A percentile compares a stretch with the other conserved stretches of the same genome.
phyloP scores from a whole-genome alignment of 768 basidiomycete species.

The Hirschioporus abietinus region DNA sequence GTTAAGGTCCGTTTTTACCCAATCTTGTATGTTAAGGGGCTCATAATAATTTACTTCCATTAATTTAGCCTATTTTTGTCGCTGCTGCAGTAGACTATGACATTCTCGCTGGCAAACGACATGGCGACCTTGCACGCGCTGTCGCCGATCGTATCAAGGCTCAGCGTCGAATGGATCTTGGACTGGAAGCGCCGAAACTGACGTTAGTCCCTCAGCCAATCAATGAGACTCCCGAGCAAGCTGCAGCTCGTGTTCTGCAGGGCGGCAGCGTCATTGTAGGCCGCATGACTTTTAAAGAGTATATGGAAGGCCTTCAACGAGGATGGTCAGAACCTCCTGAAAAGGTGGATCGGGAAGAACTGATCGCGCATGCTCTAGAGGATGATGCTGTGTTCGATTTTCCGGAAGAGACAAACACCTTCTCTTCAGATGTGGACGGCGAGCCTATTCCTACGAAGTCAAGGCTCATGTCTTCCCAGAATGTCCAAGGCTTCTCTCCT shows the following conservation, averaged over 20 bases:
- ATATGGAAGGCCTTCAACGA: conserved; percentile 75
- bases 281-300: conserved; percentile 91
- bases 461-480: conserved; percentile 29
- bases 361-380: conserved; percentile 59
- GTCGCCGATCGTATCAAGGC: conserved; percentile 68
- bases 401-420: conserved; percentile 30
- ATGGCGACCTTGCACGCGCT: conserved; percentile 79
- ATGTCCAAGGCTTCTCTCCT: conserved; percentile 28
- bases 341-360: conserved; percentile 65
- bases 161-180: conserved; percentile 61
- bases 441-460: conserved; percentile 39
- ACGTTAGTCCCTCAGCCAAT: conserved; percentile 44
- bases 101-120: conserved; percentile 70
- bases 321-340: conserved; percentile 80
- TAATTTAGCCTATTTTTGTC: conserved; percentile 77
- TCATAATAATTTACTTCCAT: conserved; percentile 11
- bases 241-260: conserved; percentile 55
- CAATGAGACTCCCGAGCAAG: conserved; percentile 45
- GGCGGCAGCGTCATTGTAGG: conserved; percentile 87
- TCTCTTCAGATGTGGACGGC: conserved; percentile 22
- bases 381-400: conserved; percentile 79
- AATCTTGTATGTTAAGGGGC: conserved; percentile 14
- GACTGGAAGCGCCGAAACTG: conserved; percentile 49
- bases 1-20: conserved; percentile 70
- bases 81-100: conserved; percentile 94